Base-by-base conservation (phyloP, 2,329 filamentous ascomycete species). In the Calonectria multiphialidica region DNA sequence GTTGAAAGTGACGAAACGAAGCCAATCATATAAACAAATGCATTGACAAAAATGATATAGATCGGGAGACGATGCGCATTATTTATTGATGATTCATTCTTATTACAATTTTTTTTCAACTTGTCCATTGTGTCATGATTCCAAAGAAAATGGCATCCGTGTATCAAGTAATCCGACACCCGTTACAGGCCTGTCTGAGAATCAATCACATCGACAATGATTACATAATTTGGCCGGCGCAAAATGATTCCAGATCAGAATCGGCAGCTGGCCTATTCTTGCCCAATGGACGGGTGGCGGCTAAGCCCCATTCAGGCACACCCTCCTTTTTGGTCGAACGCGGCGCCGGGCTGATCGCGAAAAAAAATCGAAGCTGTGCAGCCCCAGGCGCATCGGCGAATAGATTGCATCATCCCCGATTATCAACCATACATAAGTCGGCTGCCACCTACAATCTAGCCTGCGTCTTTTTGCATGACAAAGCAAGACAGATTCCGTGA, bases 361-460 rank as follows among this genome's bases (percentile, higher is more conserved):
- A 50, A 42, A 47, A 57, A 44, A 59, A 44, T 62, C 37, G 37
- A 62, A 33, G 21, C 16, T 35, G n/a, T 40, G 21, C 23, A 45
- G n/a, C 50, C 65, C 40, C 53, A 61, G 40, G 59, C 35, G 49
- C 12, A 42, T 25, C 50, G 28, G 25, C 70, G 71, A 50, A 64
- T 66, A 45, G 49, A 79, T 79, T 79, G 77, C 77, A 79, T 79
- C 77, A 79, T 79, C n/a, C 57, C 42, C 16, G 28, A 66, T 71
- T 74, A 73, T 69, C 68, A 47, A 65, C 37, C 57, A 50, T 61
- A 23, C 53, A 28, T 47, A 65, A 37, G 35, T 66, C 63, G 23
- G 50, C 45, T 33, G 61, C 59, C 70, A 49, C 21, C 28, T 18
- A 47, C 67, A 21, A 40, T 37, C 65, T 30, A 61, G 21, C 49